phyloP scores from a whole-genome alignment of 352 stramenopile genomes.

The Phytophthora nicotianae region DNA sequence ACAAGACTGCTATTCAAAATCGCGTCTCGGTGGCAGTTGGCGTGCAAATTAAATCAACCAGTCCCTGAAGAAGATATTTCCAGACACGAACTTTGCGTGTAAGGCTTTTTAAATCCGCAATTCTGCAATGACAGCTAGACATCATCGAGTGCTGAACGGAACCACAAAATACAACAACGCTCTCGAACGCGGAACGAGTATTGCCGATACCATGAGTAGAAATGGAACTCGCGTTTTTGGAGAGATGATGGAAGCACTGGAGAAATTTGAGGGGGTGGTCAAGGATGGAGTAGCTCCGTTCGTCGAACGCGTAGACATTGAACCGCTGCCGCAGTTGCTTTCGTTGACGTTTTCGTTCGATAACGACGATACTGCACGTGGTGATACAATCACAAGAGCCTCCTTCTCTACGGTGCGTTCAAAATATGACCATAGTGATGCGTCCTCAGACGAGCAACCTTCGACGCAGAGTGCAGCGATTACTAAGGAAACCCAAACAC shows the following conservation, averaged over 20 bases:
- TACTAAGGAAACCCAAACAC: not conserved
- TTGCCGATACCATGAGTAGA: constrained; percentile 15
- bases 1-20: too few species aligned
- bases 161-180: constrained; percentile 13
- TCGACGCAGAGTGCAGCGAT: not conserved
- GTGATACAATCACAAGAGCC: not conserved
- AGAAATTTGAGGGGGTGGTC: not conserved
- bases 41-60: constrained; percentile 10
- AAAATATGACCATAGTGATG: not conserved
- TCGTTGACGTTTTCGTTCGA: not conserved
- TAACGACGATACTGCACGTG: not conserved
- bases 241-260: constrained; percentile 2
- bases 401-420: not conserved
- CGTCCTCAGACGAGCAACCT: not conserved
- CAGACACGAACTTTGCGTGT: constrained; percentile 5
- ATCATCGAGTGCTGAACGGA: constrained; percentile 10
- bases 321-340: not conserved
- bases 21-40: constrained; percentile 7
- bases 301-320: not conserved
- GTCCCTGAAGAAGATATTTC: constrained; percentile 3
- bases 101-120: constrained; percentile 7
- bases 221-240: constrained; percentile 5
- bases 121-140: not conserved
- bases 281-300: not conserved
- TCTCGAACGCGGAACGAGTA: constrained; percentile 1